phyloP scores from a whole-genome alignment of 2,329 filamentous ascomycete species.

The Colletotrichum agaves region DNA sequence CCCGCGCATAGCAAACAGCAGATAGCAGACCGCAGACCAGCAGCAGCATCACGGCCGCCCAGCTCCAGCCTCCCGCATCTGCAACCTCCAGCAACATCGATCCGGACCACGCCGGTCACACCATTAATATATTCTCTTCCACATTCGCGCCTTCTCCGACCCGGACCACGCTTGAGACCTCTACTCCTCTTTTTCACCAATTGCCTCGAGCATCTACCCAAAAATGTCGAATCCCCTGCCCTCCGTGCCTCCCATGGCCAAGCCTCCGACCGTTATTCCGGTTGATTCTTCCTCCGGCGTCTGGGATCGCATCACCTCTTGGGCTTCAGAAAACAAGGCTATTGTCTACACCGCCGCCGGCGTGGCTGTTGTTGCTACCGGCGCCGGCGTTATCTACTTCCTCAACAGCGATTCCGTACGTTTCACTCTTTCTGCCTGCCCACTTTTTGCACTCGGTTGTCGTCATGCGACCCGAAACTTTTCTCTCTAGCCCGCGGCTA shows the following conservation, averaged over 20 bases:
- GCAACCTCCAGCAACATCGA: conserved; percentile 47
- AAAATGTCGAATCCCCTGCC: conserved; percentile 61
- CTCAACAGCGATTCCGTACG: conserved; percentile 70
- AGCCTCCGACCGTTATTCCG: conserved; percentile 56
- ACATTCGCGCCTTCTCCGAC: conserved; percentile 9
- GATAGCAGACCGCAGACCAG: conserved; percentile 1
- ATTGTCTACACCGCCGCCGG: conserved; percentile 96
- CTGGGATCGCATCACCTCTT: conserved; percentile 90
- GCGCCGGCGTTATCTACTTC: conserved; percentile 94
- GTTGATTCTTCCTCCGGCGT: conserved; percentile 73
- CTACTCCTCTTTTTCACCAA: conserved; percentile 41
- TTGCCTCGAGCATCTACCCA: conserved; percentile 37
- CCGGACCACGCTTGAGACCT: conserved; percentile 22
- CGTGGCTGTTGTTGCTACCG: conserved; percentile 89
- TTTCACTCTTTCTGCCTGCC: conserved; percentile 23
- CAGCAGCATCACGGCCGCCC: conserved; percentile 30
- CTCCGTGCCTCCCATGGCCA: conserved; percentile 57
- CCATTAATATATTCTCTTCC: conserved; percentile 30
- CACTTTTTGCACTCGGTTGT: conserved; percentile 1
- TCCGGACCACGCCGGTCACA: conserved; percentile 23
- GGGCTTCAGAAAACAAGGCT: conserved; percentile 96
- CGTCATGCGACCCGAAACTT: conserved; percentile 26
- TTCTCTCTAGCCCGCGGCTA: conserved; percentile 4
- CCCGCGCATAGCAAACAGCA: conserved; percentile 31
- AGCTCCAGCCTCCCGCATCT: conserved; percentile 41